Base-by-base conservation (phyloP, 2,329 filamentous ascomycete species). In the Aspergillus luchuensis region DNA sequence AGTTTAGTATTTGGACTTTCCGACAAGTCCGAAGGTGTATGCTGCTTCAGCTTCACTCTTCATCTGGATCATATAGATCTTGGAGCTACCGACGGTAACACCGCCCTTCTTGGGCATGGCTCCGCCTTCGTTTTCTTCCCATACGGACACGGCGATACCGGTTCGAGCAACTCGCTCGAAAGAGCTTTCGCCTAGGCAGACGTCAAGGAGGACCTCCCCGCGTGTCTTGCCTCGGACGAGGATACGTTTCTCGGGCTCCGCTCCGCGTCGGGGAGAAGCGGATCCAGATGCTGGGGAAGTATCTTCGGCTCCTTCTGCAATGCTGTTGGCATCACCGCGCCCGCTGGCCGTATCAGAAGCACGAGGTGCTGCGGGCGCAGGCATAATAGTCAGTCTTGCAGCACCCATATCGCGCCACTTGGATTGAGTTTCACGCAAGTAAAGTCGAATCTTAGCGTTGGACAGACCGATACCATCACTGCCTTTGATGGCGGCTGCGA, bases 371-470 rank as follows among this genome's bases (percentile, higher is more conserved):
- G 73, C 66, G 4, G 74, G 38, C 78, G 85, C 55, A 82, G 89
- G 86, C 73, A 92, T 87, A 69, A 99, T 92, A 15, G 90, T 91
- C 61, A 99, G 80, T 39, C 87, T 84, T 62, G 92, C 96, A 67
- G 91, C 88, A 65, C 95, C 94, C 80, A 93, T 88, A 73, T 98
- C 93, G 63, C 92, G 88, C 95, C 95, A 99, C 73, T 94, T 94
- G 53, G 87, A 87, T 11, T 86, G 82, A 8, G 81, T 81, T 61
- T 92, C 89, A 53, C 94, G 88, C 52, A 91, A 82, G 74, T 98
- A 97, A 11, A 98, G 85, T 38, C 92, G 85, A 67, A 97, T 91
- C 68, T 93, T 93, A 55, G 94, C 87, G 69, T 95, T 92, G 7
- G 75, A 76, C 5, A 79, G 68, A 57, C 89, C 89, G 59, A 91